Evolutionary conservation across 2,329 filamentous ascomycete species (phyloP), one percentile per base, ranked within the genome.

Genomic region (Boeremia lycopersici): DNA sequence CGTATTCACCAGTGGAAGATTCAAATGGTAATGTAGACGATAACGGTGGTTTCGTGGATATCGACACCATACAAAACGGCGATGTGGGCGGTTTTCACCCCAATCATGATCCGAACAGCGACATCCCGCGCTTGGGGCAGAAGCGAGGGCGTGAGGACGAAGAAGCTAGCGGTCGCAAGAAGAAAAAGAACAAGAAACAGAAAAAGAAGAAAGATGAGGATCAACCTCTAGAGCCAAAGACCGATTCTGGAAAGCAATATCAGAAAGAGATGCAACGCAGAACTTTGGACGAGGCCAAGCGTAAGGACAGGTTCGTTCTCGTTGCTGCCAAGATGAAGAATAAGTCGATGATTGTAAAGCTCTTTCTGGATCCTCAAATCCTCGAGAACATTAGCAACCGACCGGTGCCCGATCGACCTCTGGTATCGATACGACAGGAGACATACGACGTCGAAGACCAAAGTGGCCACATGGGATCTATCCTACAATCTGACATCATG

Each of bases 181-280:
- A 63, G 31, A 63, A 63, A 38, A 70, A 63, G 28, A 39, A 35
- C 7, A 61, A 66, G 45, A 67, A 64, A 49, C 62, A 63, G 28
- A 64, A 59, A 55, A 70, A 64, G 42, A 75, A 74, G 35, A 75
- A 76, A n/a, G 70, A 71, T 29, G 57, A 67, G 2, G 66, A 70
- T 29, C 69, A 69, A 65, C 47, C 65, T 60, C 48, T 68, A 56
- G 53, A 73, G 56, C 72, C 60, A 6, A 79, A 77, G 63, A 79
- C 72, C 38, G 74, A 75, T 25, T 76, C 78, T 9, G 78, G 78
- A 9, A 73, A 77, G 41, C 76, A 82, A 50, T 82, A 79, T 52
- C 76, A 79, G 55, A 77, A 77, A 47, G 76, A 80, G 59, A 74
- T 80, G 40, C 74, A 81, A 69, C 79, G 61, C 67, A 77, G 69